Percentiles rank a stretch among this genome's conserved stretches.
These are phyloP conservation scores for Fusarium bactridioides DNA, from an alignment of 2,329 filamentous ascomycete genomes.

Conservation along the genomic window DNA sequence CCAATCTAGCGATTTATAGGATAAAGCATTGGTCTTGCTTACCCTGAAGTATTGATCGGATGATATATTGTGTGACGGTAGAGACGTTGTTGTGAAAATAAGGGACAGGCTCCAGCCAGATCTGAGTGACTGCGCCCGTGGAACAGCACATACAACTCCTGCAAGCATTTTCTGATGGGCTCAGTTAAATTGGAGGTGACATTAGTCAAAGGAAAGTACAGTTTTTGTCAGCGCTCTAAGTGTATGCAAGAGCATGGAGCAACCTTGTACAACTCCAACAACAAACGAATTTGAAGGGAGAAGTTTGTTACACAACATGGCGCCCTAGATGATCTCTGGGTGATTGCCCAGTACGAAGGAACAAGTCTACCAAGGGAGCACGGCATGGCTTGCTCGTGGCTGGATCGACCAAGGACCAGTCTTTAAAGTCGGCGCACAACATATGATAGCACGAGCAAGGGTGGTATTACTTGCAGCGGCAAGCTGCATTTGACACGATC, in stretches of 20 bases:
- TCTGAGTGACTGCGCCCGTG: neutral
- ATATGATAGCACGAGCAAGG: constrained; percentile 9
- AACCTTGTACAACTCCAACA: neutral
- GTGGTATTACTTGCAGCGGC: constrained; percentile 39
- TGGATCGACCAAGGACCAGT: neutral
- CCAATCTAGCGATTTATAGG: neutral
- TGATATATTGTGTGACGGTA: neutral
- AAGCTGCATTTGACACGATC: constrained; percentile 36
- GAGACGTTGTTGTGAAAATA: neutral
- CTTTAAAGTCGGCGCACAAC: neutral
- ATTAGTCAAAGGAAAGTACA: neutral
- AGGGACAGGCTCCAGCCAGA: neutral
- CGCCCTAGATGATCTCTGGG: neutral
- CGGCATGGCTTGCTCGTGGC: constrained; percentile 1
- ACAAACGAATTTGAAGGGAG: neutral
- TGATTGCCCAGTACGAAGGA: constrained; percentile 7
- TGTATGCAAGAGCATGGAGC: neutral
- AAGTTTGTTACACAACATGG: neutral
- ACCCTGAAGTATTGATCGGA: neutral
- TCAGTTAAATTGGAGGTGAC: neutral
- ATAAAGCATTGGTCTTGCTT: neutral
- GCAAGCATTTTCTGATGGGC: neutral
- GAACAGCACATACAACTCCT: neutral
- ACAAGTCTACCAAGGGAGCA: neutral
- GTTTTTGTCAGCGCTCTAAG: neutral